These are phyloP conservation scores for Alnus rubra DNA, from an alignment of 306 rosid genomes.

Conservation along the genomic window DNA sequence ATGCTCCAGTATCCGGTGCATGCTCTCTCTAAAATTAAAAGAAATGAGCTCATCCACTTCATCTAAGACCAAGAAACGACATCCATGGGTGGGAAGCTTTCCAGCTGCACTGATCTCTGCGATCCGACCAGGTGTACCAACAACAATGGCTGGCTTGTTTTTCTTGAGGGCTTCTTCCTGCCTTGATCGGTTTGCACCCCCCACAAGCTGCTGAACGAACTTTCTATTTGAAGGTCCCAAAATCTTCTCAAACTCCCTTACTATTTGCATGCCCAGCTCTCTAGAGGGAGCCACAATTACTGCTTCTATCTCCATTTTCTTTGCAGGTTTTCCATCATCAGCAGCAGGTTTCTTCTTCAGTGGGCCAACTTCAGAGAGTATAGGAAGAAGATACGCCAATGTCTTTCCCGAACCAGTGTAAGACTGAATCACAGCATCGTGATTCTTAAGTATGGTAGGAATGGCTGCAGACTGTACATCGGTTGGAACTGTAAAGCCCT, in stretches of 20 bases:
- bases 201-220: constrained; percentile 92
- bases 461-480: constrained; percentile 85
- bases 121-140: constrained; percentile 95
- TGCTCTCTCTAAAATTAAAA: constrained; percentile 82
- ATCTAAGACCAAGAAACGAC: constrained; percentile 78
- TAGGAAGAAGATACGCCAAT: constrained; percentile 82
- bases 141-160: constrained; percentile 82
- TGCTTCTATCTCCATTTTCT: constrained; percentile 75
- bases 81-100: constrained; percentile 83
- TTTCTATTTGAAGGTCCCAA: constrained; percentile 66
- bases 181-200: constrained; percentile 87
- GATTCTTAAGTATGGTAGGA: constrained; percentile 71
- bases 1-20: constrained; percentile 91
- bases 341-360: constrained; percentile 37
- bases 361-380: constrained; percentile 70
- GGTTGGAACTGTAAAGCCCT: constrained; percentile 76
- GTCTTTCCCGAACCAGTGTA: constrained; percentile 97
- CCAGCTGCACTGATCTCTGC: constrained; percentile 93
- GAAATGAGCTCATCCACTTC: constrained; percentile 94
- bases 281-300: constrained; percentile 93
- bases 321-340: constrained; percentile 41
- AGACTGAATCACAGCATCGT: constrained; percentile 87
- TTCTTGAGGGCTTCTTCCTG: constrained; percentile 95
- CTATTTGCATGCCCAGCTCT: constrained; percentile 98
- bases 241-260: constrained; percentile 90